Percentiles rank a stretch among this genome's conserved stretches.
Evolutionary conservation across 164 flowering plant genomes (phyloP).

Genomic region (Vitis labrusca): DNA sequence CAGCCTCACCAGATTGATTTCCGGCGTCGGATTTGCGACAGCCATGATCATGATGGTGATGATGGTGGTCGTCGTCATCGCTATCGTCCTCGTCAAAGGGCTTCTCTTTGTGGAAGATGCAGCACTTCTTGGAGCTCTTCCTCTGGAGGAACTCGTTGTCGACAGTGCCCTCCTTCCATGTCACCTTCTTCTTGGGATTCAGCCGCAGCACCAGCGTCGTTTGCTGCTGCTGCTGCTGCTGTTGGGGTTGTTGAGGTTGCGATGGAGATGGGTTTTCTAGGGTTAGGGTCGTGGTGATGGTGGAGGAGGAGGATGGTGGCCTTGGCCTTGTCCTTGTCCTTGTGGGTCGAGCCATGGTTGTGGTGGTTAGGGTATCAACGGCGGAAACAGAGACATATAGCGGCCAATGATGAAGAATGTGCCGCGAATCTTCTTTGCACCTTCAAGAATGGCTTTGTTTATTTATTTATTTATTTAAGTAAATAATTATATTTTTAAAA

Average conservation of each 20-base stretch:
- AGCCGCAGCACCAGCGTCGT: slow-evolving; percentile 54
- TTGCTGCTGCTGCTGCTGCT: too few relatives aligned
- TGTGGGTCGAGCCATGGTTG: too few relatives aligned
- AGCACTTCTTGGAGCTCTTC: slow-evolving; percentile 95
- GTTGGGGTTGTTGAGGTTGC: slow-evolving; percentile 25
- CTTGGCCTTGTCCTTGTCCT: too few relatives aligned
- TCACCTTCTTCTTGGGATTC: slow-evolving; percentile 69
- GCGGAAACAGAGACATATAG: too few relatives aligned
- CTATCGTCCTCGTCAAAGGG: slow-evolving; percentile 90
- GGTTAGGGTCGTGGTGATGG: slow-evolving; percentile 40
- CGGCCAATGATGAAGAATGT: too few relatives aligned
- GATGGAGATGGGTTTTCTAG: slow-evolving; percentile 38
- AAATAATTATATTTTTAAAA: too few relatives aligned
- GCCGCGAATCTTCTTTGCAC: too few relatives aligned
- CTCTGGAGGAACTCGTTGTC: slow-evolving; percentile 90
- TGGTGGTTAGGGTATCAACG: too few relatives aligned
- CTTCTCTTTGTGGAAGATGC: slow-evolving; percentile 90
- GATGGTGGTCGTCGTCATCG: slow-evolving; percentile 45
- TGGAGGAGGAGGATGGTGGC: slow-evolving; percentile 18
- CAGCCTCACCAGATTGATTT: too few relatives aligned
- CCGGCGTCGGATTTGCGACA: too few relatives aligned
- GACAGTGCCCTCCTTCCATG: slow-evolving; percentile 96
- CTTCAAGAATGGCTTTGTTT: too few relatives aligned
- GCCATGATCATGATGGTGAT: slow-evolving; percentile 13
- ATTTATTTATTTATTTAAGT: too few relatives aligned